phyloP scores from a whole-genome alignment of 2,329 filamentous ascomycete species.

The Monilinia polystroma region DNA sequence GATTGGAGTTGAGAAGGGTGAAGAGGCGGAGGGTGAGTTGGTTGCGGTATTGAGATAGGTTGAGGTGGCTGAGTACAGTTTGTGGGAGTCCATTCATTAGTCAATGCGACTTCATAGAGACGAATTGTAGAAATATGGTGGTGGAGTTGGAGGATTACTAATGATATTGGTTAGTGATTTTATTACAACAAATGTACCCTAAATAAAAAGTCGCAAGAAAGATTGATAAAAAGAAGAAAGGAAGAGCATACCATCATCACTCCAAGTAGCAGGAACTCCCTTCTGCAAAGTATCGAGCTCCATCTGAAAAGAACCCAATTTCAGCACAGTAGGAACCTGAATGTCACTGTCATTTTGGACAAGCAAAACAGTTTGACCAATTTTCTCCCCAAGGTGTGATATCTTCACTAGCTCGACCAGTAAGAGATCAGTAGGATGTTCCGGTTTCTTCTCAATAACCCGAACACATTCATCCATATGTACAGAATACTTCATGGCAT shows the following conservation, averaged over 20 bases:
- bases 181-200: neutral
- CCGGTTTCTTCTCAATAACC: neutral
- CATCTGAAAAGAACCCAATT: neutral
- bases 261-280: neutral
- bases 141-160: conserved; percentile 19
- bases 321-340: neutral
- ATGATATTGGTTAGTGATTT: neutral
- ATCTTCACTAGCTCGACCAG: conserved; percentile 16
- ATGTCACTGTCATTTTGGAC: conserved; percentile 8
- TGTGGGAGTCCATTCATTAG: neutral
- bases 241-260: conserved; percentile 1
- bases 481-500: conserved; percentile 15
- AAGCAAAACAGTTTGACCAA: neutral
- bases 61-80: neutral
- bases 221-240: neutral
- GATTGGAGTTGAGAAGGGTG: conserved; percentile 6
- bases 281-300: conserved; percentile 10
- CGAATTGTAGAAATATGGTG: conserved; percentile 16
- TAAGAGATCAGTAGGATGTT: conserved; percentile 10
- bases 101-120: conserved; percentile 17
- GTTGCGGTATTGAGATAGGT: neutral
- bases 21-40: neutral
- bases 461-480: conserved; percentile 15
- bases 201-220: neutral
- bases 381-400: conserved; percentile 7